Evolutionary conservation across 2,329 filamentous ascomycete genomes (phyloP).

Genomic region (Sporothrix variecibatus): DNA sequence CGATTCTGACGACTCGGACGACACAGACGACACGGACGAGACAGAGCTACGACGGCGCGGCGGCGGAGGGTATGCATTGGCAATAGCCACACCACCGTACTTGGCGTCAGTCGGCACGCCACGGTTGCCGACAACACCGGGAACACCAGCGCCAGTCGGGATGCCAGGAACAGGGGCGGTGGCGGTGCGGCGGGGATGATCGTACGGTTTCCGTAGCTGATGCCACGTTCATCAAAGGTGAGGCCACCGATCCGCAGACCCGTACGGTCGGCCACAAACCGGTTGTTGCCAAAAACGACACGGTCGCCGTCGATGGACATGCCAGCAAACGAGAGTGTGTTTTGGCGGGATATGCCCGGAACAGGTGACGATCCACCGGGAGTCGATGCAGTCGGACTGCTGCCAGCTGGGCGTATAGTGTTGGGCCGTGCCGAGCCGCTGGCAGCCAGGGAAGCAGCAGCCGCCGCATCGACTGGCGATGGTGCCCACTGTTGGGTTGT

Average conservation of each 20-base stretch:
- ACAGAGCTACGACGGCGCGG: not conserved
- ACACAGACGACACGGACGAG: conserved; percentile 38
- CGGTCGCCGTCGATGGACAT: conserved; percentile 48
- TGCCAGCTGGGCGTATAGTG: not conserved
- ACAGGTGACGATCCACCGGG: not conserved
- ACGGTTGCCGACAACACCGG: not conserved
- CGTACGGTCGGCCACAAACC: conserved; percentile 47
- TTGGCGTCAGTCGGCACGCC: not conserved
- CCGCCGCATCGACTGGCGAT: not conserved
- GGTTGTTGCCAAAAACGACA: conserved; percentile 46
- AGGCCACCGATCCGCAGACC: conserved; percentile 51
- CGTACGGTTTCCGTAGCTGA: conserved; percentile 34
- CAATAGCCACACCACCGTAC: not conserved
- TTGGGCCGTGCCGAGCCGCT: not conserved
- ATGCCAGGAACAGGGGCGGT: not conserved
- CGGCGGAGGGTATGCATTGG: not conserved
- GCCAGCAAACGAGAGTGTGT: conserved; percentile 37
- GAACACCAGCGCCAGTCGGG: not conserved
- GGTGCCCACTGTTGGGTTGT: not conserved
- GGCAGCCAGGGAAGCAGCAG: not conserved
- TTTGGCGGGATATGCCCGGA: not conserved
- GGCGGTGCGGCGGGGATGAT: conserved; percentile 29
- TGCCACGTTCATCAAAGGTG: conserved; percentile 42
- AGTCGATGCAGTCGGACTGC: not conserved
- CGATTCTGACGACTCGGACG: conserved; percentile 35